Percentiles rank a stretch among this genome's conserved stretches.
Evolutionary conservation across 306 rosid species (phyloP).

Genomic region (Gastrolobium bilobum): DNA sequence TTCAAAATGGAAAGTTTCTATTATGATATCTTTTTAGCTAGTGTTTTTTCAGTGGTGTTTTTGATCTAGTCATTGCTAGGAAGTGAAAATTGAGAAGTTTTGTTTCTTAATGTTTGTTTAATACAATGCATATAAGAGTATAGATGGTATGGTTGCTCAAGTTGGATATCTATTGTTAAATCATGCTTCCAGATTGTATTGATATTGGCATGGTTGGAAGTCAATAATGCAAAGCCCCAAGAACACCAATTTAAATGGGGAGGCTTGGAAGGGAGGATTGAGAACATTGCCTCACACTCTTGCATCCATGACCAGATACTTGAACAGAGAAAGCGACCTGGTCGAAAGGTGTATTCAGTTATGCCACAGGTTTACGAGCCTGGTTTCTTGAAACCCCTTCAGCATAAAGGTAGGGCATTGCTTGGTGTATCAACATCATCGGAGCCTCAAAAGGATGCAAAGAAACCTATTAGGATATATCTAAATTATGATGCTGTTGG

Average conservation of each 20-base stretch:
- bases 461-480: constrained; percentile 90
- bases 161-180: constrained; percentile 41
- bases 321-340: constrained; percentile 90
- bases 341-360: constrained; percentile 87
- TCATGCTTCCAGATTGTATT: constrained; percentile 75
- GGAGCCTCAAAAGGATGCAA: constrained; percentile 64
- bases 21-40: constrained; percentile 6
- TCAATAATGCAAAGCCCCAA: constrained; percentile 56
- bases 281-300: constrained; percentile 80
- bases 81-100: constrained; percentile 33
- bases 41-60: constrained; percentile 6
- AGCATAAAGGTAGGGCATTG: constrained; percentile 77
- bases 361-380: constrained; percentile 85
- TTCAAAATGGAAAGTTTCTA: constrained; percentile 7
- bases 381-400: constrained; percentile 60
- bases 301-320: constrained; percentile 97
- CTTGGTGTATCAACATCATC: constrained; percentile 65
- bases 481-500: constrained; percentile 98
- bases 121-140: constrained; percentile 5
- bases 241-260: constrained; percentile 59
- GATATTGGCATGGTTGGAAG: constrained; percentile 68
- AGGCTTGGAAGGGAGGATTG: constrained; percentile 54
- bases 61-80: neutral
- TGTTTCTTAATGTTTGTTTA: constrained; percentile 32
- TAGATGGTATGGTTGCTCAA: constrained; percentile 20